These are phyloP conservation scores for Kodamaea sagamina DNA, from an alignment of 805 yeast species.

Conservation along the genomic window DNA sequence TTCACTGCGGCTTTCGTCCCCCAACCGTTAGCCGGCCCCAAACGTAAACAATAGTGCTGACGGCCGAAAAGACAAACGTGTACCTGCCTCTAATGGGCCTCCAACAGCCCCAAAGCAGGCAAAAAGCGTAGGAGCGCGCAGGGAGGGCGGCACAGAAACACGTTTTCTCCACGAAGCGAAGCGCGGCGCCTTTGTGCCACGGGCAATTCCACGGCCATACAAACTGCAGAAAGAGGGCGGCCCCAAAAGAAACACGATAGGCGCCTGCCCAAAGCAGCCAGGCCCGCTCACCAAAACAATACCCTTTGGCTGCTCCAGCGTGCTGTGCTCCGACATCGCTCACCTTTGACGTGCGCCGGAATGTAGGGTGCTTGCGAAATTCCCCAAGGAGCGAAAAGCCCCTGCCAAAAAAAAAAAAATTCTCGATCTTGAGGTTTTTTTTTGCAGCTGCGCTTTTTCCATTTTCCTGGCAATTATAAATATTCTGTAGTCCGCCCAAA, in stretches of 20 bases:
- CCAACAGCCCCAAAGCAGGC: background rate
- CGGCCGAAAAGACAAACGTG: background rate
- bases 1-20: no score
- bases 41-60: no score
- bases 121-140: constrained; percentile 3
- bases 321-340: no score
- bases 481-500: constrained; percentile 2
- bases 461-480: constrained; percentile 3
- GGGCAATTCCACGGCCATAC: background rate
- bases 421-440: no score
- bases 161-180: constrained; percentile 6
- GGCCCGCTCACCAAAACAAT: no score
- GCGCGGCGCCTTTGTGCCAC: background rate
- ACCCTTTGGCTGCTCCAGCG: no score
- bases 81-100: constrained; percentile 1
- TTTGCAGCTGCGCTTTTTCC: background rate
- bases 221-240: constrained; percentile 2
- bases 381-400: no score
- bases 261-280: background rate
- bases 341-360: no score
- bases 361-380: no score
- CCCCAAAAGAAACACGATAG: background rate
- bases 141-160: constrained; percentile 1
- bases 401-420: no score
- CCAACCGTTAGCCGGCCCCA: no score